These are phyloP conservation scores for Pseudomonodictys pantanalensis DNA, from an alignment of 495 filamentous ascomycete species.

Conservation along the genomic window DNA sequence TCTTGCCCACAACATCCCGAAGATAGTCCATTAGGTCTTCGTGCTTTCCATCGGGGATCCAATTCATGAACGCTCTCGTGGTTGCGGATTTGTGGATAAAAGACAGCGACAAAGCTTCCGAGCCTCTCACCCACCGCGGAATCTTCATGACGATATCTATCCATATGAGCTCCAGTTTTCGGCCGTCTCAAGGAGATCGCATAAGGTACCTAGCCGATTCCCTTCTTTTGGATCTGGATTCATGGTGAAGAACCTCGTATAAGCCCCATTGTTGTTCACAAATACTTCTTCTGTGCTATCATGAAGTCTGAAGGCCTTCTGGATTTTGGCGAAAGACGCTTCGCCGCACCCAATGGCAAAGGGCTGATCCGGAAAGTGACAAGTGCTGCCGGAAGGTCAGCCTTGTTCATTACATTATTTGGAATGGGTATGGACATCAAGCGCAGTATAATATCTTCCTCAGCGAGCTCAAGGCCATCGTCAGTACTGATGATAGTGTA, in stretches of 20 bases:
- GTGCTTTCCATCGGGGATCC: neutral
- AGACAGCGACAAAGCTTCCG: constrained; percentile 4
- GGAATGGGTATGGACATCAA: no score
- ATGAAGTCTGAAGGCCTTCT: neutral
- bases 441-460: no score
- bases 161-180: neutral
- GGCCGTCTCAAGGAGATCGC: neutral
- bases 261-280: constrained; percentile 15
- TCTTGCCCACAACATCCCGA: neutral
- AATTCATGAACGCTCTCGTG: constrained; percentile 3
- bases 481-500: no score
- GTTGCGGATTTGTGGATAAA: neutral
- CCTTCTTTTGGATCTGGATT: neutral
- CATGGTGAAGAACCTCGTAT: neutral
- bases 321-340: neutral
- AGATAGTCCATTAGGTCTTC: neutral
- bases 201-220: neutral
- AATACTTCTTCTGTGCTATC: constrained; percentile 2
- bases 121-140: constrained; percentile 6
- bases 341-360: neutral
- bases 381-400: neutral
- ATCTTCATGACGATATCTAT: constrained; percentile 10
- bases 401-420: no score
- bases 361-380: neutral
- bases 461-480: no score